These are phyloP conservation scores for Corinectria fuckeliana DNA, from an alignment of 2,329 filamentous ascomycete genomes.

Conservation along the genomic window DNA sequence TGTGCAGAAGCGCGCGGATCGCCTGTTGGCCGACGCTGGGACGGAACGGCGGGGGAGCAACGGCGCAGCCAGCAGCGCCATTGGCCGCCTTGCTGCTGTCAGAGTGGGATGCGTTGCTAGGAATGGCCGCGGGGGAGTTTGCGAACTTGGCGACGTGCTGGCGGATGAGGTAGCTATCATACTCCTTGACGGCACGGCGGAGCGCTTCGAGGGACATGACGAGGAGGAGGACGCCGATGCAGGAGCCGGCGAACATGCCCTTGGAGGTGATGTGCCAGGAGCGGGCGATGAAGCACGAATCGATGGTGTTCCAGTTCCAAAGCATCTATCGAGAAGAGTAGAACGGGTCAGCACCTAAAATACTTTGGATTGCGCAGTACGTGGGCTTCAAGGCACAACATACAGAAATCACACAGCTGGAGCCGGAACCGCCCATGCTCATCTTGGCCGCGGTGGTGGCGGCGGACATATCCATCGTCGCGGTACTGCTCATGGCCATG, in stretches of 20 bases:
- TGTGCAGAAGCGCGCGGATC: conserved; percentile 70
- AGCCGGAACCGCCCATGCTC: conserved; percentile 26
- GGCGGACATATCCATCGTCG: conserved; percentile 31
- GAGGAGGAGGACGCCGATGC: conserved; percentile 78
- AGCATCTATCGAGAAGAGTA: conserved; percentile 64
- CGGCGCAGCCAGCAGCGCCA: conserved; percentile 14
- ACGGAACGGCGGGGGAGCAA: conserved; percentile 49
- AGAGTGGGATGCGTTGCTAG: conserved; percentile 20
- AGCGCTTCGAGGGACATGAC: conserved; percentile 75
- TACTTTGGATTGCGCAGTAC: background rate
- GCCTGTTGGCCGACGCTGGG: conserved; percentile 71
- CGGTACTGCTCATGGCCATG: conserved; percentile 18
- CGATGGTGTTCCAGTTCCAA: conserved; percentile 79
- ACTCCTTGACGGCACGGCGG: conserved; percentile 74
- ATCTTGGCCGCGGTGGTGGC: conserved; percentile 22
- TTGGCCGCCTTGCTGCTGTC: conserved; percentile 33
- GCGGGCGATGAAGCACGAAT: conserved; percentile 71
- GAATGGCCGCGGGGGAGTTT: conserved; percentile 12
- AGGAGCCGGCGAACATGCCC: conserved; percentile 80
- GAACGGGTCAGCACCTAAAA: background rate
- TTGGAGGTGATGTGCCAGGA: conserved; percentile 73
- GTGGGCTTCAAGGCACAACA: conserved; percentile 9
- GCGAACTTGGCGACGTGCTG: conserved; percentile 51
- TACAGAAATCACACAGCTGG: conserved; percentile 50
- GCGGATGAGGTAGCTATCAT: conserved; percentile 69